These are phyloP conservation scores for Nematodospora anomalae DNA, from an alignment of 1,139 yeast genomes.

Conservation along the genomic window DNA sequence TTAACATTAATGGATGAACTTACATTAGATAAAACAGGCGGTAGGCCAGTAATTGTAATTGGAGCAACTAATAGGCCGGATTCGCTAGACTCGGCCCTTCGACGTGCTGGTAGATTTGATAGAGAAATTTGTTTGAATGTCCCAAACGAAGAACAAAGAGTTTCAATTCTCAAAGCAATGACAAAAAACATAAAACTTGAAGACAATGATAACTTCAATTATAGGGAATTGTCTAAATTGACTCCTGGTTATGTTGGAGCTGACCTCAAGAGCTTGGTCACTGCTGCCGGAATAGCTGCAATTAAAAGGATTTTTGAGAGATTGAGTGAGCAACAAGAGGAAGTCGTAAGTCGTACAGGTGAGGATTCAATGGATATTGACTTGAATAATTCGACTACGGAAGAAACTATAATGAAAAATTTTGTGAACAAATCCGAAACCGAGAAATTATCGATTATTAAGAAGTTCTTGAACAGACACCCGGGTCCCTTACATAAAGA, in stretches of 20 bases:
- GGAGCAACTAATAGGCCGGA: constrained; percentile 54
- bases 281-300: constrained; percentile 95
- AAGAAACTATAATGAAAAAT: constrained; percentile 16
- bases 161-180: constrained; percentile 74
- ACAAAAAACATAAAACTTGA: constrained; percentile 59
- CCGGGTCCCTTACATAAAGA: constrained; percentile 77
- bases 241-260: constrained; percentile 99
- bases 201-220: constrained; percentile 65
- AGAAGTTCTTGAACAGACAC: constrained; percentile 67
- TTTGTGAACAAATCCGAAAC: constrained; percentile 35
- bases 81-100: constrained; percentile 47
- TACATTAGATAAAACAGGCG: constrained; percentile 81
- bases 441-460: constrained; percentile 62
- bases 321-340: constrained; percentile 40
- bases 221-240: constrained; percentile 72
- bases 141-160: constrained; percentile 84
- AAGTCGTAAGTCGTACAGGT: constrained; percentile 10
- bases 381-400: constrained; percentile 5
- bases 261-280: constrained; percentile 87
- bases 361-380: constrained; percentile 48
- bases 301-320: constrained; percentile 80
- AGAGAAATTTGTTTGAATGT: constrained; percentile 69
- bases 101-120: constrained; percentile 52
- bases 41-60: constrained; percentile 73
- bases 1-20: constrained; percentile 84